phyloP scores from a whole-genome alignment of 805 yeast genomes.

The Hanseniaspora nectarophila region DNA sequence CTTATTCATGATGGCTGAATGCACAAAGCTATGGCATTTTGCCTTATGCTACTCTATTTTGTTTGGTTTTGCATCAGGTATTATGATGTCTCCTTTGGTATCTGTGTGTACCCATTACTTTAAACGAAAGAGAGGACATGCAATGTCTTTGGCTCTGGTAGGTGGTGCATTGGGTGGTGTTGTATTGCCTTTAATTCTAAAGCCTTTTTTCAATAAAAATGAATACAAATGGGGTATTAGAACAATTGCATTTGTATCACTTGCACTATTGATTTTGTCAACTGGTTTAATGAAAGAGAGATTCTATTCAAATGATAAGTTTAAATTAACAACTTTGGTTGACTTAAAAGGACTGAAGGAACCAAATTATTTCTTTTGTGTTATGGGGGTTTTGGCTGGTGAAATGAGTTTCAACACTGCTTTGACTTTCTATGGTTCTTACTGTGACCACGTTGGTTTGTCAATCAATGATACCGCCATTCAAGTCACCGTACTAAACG shows the following conservation, averaged over 20 bases:
- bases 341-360: slow-evolving; percentile 35
- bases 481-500: slow-evolving; percentile 34
- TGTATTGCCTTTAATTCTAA: slow-evolving; percentile 41
- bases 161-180: slow-evolving; percentile 49
- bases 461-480: slow-evolving; percentile 32
- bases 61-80: slow-evolving; percentile 47
- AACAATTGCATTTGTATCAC: slow-evolving; percentile 35
- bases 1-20: slow-evolving; percentile 40
- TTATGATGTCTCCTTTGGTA: slow-evolving; percentile 45
- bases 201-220: slow-evolving; percentile 26
- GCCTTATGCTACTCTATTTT: slow-evolving; percentile 43
- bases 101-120: slow-evolving; percentile 59
- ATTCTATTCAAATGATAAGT: slow-evolving; percentile 28
- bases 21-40: slow-evolving; percentile 46
- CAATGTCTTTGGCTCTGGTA: slow-evolving; percentile 36
- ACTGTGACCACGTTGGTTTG: slow-evolving; percentile 37
- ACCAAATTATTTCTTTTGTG: slow-evolving; percentile 33
- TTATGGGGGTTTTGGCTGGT: slow-evolving; percentile 36
- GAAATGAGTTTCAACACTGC: slow-evolving; percentile 37
- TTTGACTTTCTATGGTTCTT: slow-evolving; percentile 41
- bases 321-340: slow-evolving; percentile 23
- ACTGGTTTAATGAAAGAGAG: slow-evolving; percentile 34
- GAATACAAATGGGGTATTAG: slow-evolving; percentile 51
- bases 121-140: slow-evolving; percentile 43
- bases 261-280: slow-evolving; percentile 29